Percentiles rank a stretch among this genome's conserved stretches.
phyloP scores from a whole-genome alignment of 2,329 filamentous ascomycete species.

The Sordariomycetes sp. region DNA sequence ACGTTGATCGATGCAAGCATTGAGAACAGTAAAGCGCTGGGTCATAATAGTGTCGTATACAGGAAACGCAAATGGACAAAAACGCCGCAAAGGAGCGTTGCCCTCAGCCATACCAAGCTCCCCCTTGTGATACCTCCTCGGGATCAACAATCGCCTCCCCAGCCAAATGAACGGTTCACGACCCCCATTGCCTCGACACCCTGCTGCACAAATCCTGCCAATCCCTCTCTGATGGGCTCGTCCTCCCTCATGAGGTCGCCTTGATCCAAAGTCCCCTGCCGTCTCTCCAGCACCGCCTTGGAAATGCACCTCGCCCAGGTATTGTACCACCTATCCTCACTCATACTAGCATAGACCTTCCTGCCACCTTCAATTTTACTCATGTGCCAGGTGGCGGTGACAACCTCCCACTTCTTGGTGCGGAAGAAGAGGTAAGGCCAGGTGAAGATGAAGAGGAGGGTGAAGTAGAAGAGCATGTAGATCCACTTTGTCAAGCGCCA shows the following conservation, averaged over 20 bases:
- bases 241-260: slow-evolving; percentile 40
- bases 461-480: slow-evolving; percentile 54
- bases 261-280: slow-evolving; percentile 45
- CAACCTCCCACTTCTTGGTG: slow-evolving; percentile 59
- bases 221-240: slow-evolving; percentile 16
- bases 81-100: too few relatives aligned
- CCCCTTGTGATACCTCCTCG: too few relatives aligned
- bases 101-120: too few relatives aligned
- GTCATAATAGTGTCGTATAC: too few relatives aligned
- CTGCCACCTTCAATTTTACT: slow-evolving; percentile 19
- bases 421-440: slow-evolving; percentile 63
- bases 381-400: slow-evolving; percentile 47
- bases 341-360: slow-evolving; percentile 42
- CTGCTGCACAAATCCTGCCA: slow-evolving; percentile 35
- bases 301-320: slow-evolving; percentile 53
- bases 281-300: slow-evolving; percentile 48
- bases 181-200: slow-evolving; percentile 42
- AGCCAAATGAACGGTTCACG: slow-evolving; percentile 44
- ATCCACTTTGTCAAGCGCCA: slow-evolving; percentile 59
- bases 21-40: too few relatives aligned
- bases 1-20: too few relatives aligned
- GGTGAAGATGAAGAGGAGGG: slow-evolving; percentile 58
- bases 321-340: slow-evolving; percentile 52
- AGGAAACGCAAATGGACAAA: too few relatives aligned
- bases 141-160: slow-evolving; percentile 36